These are phyloP conservation scores for Xerocomus tenax DNA, from an alignment of 1,284 basidiomycete species.

Conservation along the genomic window DNA sequence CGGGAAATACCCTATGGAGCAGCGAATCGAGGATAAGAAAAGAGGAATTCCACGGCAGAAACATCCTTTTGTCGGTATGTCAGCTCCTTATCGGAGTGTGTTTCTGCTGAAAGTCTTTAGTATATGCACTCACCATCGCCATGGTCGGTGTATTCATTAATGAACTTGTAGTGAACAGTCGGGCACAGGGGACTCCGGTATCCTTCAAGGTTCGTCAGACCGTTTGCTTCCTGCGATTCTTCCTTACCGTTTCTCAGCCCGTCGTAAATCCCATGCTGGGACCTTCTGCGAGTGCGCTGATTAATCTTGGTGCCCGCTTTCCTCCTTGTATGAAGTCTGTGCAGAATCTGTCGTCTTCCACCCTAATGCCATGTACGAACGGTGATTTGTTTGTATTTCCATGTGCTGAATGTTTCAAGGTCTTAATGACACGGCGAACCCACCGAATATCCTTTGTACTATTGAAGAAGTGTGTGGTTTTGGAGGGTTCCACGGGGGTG, in stretches of 20 bases:
- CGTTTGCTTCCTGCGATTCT: not conserved
- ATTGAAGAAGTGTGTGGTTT: conserved; percentile 84
- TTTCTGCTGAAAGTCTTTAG: conserved; percentile 30
- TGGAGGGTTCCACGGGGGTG: conserved; percentile 63
- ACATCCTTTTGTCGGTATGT: conserved; percentile 64
- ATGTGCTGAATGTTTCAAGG: conserved; percentile 35
- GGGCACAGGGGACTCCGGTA: conserved; percentile 68
- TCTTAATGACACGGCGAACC: conserved; percentile 69
- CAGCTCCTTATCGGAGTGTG: not conserved
- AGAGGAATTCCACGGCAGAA: conserved; percentile 76
- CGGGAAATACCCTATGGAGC: conserved; percentile 63
- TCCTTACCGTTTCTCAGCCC: conserved; percentile 39
- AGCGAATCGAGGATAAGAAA: conserved; percentile 78
- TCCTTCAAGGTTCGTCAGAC: conserved; percentile 61
- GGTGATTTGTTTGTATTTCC: not conserved
- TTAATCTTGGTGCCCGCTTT: conserved; percentile 87
- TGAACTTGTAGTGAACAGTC: conserved; percentile 67
- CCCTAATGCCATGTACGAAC: conserved; percentile 55
- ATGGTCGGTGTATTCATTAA: conserved; percentile 73
- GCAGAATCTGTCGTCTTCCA: conserved; percentile 49
- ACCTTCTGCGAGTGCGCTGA: conserved; percentile 76
- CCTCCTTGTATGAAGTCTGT: conserved; percentile 82
- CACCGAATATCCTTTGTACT: conserved; percentile 60
- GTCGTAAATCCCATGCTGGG: conserved; percentile 88
- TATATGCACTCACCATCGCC: conserved; percentile 51